Conservation (phyloP, 2,329 filamentous ascomycete species). For the Hirsutella rhossiliensis region DNA sequence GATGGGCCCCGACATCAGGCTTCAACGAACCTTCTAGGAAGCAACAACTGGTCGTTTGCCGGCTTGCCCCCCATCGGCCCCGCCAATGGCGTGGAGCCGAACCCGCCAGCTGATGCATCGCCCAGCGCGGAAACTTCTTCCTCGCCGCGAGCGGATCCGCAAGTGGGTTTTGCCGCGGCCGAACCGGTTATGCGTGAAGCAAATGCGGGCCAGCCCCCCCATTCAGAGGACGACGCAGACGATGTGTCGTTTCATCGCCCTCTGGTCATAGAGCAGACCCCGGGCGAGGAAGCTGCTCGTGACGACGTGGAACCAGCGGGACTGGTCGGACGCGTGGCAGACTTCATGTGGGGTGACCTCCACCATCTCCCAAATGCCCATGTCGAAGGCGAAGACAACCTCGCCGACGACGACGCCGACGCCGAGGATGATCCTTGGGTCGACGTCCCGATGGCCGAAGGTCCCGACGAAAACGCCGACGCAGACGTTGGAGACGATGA, state of each 20-base stretch:
- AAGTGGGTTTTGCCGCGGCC: background rate
- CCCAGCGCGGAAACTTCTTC: too few species aligned
- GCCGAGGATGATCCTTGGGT: slow-evolving; percentile 41
- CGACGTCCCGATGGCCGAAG: slow-evolving; percentile 11
- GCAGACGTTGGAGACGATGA: slow-evolving; percentile 29
- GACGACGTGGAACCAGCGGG: slow-evolving; percentile 10
- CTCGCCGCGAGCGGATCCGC: background rate
- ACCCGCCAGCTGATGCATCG: background rate
- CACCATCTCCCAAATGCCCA: slow-evolving; percentile 11
- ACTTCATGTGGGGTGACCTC: slow-evolving; percentile 52
- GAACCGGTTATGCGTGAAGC: background rate
- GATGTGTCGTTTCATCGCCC: slow-evolving; percentile 1
- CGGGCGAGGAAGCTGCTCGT: slow-evolving; percentile 3
- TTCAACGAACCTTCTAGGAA: slow-evolving; percentile 38
- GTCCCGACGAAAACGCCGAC: slow-evolving; percentile 28
- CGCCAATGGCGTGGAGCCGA: background rate
- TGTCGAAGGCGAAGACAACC: slow-evolving; percentile 20
- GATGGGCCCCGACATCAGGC: slow-evolving; percentile 38
- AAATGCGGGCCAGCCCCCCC: background rate
- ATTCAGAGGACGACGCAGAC: slow-evolving; percentile 1
- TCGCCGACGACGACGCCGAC: slow-evolving; percentile 14
- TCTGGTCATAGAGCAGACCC: slow-evolving; percentile 4
- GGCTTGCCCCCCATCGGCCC: slow-evolving; percentile 19
- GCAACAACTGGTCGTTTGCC: slow-evolving; percentile 50
- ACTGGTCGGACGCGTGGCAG: slow-evolving; percentile 27